Base-by-base conservation (phyloP, 306 rosid species). In the Pyrus betulifolia region DNA sequence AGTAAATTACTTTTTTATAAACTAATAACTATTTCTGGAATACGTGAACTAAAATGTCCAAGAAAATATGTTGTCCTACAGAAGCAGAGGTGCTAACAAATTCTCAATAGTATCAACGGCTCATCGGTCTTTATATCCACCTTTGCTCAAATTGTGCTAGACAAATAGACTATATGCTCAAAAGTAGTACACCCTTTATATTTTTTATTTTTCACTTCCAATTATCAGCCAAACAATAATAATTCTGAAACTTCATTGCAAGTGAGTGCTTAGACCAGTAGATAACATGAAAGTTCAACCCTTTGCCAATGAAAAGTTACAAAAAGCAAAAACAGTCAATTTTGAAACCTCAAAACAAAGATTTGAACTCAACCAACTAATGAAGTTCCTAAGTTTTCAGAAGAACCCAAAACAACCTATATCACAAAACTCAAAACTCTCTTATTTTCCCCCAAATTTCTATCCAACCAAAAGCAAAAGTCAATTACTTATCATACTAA, bases 371-470 rank as follows among this genome's bases (percentile, higher is more conserved):
- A 71, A 18, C 49, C 69, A 38, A 11, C 22, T 30, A 46, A 7
- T 27, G 11, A 12, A 68, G 60, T 18, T 60, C 38, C 18, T 22
- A 19, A 72, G 31, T 42, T 44, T 69, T 69, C 57, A 58, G 38
- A 8, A 76, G 25, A 76, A 57, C 40, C 68, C 69, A 70, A 45
- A 68, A 76, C 74, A 68, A 40, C 69, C 22, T 22, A 60, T n/a
- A 78, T n/a, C 64, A 46, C 11, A n/a, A 22, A 61, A 46, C 6
- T 61, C 28, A 49, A 60, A 49, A 19, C 23, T 44, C 28, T 35
- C 60, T 33, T 72, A 18, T n/a, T 27, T 25, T 25, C 68, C 23
- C 83, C 51, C 55, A 21, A 28, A 71, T 45, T 40, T 35, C 80
- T 55, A 70, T 15, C 52, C 12, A 82, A 78, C 59, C 74, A 75